These are phyloP conservation scores for Scutellaria galericulata DNA, from an alignment of 257 asterid genomes.

Conservation along the genomic window DNA sequence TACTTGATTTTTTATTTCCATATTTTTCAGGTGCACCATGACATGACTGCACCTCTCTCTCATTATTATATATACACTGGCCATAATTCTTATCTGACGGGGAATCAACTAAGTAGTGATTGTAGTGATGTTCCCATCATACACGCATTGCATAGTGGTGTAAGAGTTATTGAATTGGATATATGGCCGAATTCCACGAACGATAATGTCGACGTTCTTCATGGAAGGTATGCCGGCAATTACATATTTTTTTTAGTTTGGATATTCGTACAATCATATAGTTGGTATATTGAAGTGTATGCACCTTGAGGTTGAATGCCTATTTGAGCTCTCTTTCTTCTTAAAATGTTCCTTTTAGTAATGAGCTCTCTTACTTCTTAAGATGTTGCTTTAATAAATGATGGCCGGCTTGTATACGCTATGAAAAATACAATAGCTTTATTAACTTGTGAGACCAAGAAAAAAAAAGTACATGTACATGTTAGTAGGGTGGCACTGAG, in stretches of 20 bases:
- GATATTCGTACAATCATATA: slow-evolving; percentile 22
- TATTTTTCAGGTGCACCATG: slow-evolving; percentile 70
- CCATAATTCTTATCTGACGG: slow-evolving; percentile 70
- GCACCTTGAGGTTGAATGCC: slow-evolving; percentile 15
- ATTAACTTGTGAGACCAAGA: too few species aligned
- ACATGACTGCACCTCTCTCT: slow-evolving; percentile 67
- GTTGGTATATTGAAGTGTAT: background rate
- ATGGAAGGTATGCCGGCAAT: slow-evolving; percentile 56
- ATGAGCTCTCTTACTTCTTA: background rate
- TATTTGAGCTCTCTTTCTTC: slow-evolving; percentile 11
- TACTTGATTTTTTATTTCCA: slow-evolving; percentile 4
- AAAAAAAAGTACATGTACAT: too few species aligned
- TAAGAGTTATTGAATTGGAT: slow-evolving; percentile 69
- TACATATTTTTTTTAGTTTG: slow-evolving; percentile 17
- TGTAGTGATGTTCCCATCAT: slow-evolving; percentile 70
- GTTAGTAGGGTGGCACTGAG: background rate
- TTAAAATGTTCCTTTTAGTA: background rate
- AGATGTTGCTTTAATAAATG: too few species aligned
- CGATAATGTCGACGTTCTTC: slow-evolving; percentile 60
- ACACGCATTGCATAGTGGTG: slow-evolving; percentile 62
- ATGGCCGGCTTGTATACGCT: background rate
- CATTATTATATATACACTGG: slow-evolving; percentile 76
- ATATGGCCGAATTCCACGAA: slow-evolving; percentile 70
- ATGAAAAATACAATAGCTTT: background rate
- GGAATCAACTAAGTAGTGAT: slow-evolving; percentile 72